Evolutionary conservation across 345 rosid genomes (phyloP), one percentile per base, ranked within the genome.

Genomic region (Gossypium sturtianum): DNA sequence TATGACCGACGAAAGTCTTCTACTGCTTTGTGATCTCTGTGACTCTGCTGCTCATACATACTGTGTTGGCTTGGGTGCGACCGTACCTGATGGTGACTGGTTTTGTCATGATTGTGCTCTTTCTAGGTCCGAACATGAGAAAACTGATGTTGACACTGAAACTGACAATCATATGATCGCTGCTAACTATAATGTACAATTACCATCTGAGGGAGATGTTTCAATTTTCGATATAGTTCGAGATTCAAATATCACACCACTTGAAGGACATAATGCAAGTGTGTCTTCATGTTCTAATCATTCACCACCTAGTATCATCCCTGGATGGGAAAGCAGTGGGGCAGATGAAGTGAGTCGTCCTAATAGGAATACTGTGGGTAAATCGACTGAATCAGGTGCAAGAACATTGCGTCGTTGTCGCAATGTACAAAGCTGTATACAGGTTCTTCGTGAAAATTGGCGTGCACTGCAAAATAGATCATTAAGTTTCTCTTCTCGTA

Each of bases 31-130:
- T 61, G 89, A 88, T 81, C 89, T 89, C 22, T 89, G 88, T 76
- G 86, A 89, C 76, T 43, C 72, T 1, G 88, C 91, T 34, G 78
- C 86, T 15, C 94, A 89, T 77, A 82, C 89, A 23, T 86, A 82
- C 71, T 89, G 90, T 70, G 85, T 81, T 57, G 94, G 86, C 47
- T 63, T 89, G 76, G 87, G 87, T 45, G 20, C 47, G 63, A 80
- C 89, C 65, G 87, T 90, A 3, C 92, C 92, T 2, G 84, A 83
- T n/a, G 89, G 88, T 53, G 94, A 90, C 79, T 90, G 90, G 94
- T 85, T 81, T 81, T 88, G 92, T 78, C 76, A 76, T 61, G 92
- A 89, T 22, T 89, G 90, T 76, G 56, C 80, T 44, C 63, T 88
- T 76, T 68, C 85, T 34, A 82, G 84, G 76, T 80, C 74, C 10